Conservation (phyloP, 2,329 filamentous ascomycete species). For the Colletotrichum sp. region DNA sequence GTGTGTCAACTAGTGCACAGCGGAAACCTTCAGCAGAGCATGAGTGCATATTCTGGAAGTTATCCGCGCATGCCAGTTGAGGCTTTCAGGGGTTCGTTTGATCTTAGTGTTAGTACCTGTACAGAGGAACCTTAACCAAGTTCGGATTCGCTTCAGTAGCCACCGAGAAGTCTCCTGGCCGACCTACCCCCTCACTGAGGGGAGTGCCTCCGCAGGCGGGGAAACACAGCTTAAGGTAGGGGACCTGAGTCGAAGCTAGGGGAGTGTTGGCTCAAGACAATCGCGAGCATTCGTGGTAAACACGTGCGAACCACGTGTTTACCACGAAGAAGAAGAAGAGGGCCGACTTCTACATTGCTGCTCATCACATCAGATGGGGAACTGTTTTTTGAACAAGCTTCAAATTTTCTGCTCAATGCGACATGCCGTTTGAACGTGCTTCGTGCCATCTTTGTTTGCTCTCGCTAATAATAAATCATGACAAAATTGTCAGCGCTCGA, state of each 20-base stretch:
- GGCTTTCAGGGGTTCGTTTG: background rate
- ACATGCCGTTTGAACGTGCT: background rate
- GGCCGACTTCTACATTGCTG: background rate
- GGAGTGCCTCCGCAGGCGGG: background rate
- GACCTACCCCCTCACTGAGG: background rate
- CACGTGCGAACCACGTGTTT: background rate
- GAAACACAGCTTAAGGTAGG: background rate
- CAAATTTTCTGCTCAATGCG: background rate
- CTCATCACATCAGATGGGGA: background rate
- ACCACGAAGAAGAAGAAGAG: background rate
- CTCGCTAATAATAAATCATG: background rate
- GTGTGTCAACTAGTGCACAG: background rate
- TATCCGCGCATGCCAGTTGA: background rate
- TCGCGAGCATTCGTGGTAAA: background rate
- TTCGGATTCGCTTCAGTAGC: background rate
- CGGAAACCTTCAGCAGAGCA: background rate
- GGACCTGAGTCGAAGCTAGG: background rate
- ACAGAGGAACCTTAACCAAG: background rate
- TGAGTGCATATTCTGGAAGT: background rate
- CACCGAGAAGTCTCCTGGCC: background rate
- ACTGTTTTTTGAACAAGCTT: background rate
- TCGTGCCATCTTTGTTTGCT: background rate
- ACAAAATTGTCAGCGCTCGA: background rate
- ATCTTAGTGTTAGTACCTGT: background rate
- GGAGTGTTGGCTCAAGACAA: fast-evolving